Conservation (phyloP, 1,139 yeast genomes). For the Yamadazyma songkhlaensis region DNA sequence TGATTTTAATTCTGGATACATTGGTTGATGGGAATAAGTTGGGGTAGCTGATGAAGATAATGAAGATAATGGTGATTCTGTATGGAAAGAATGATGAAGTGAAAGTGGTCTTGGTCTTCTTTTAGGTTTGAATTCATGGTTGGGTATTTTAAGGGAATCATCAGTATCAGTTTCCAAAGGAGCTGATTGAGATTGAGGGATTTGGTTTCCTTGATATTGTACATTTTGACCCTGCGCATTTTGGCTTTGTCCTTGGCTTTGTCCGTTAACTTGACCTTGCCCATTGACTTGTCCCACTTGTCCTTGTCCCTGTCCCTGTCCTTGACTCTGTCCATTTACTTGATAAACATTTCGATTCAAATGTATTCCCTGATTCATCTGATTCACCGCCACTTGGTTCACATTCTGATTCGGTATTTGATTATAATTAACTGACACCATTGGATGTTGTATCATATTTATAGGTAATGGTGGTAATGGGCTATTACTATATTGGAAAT, state of each 20-base stretch:
- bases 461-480: conserved; percentile 3
- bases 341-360: no score
- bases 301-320: no score
- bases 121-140: conserved; percentile 35
- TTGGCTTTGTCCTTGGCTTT: no score
- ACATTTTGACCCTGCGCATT: neutral
- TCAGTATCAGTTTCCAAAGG: neutral
- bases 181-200: conserved; percentile 6
- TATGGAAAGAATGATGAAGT: conserved; percentile 30
- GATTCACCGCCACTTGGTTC: no score
- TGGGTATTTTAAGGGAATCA: conserved; percentile 22
- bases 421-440: no score
- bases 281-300: no score
- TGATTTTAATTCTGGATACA: conserved; percentile 11
- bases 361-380: no score
- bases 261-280: neutral
- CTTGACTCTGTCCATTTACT: no score
- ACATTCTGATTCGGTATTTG: no score
- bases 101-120: conserved; percentile 44
- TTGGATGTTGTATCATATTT: neutral
- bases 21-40: conserved; percentile 3
- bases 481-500: conserved; percentile 11
- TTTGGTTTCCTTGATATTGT: neutral
- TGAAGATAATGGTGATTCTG: conserved; percentile 14
- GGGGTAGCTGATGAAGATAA: conserved; percentile 16